phyloP scores from a whole-genome alignment of 139 green algal species.

The Chlorella sp. region DNA sequence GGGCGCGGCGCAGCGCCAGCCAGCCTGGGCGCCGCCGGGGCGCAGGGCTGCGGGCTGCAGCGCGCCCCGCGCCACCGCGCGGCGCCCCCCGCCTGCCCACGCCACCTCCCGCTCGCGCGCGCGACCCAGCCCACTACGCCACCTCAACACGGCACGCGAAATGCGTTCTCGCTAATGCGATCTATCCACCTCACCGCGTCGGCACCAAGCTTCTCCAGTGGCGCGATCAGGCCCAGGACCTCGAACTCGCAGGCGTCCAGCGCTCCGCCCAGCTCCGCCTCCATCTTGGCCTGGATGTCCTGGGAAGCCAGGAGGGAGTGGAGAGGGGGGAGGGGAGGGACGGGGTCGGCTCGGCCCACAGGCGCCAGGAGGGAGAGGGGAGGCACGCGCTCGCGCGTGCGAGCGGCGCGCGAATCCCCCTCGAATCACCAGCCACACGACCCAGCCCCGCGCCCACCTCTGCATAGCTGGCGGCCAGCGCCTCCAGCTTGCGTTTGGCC shows the following conservation, averaged over 20 bases:
- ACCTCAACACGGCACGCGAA: background rate
- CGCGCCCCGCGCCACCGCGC: background rate
- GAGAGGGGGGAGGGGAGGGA: background rate
- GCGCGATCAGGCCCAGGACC: slow-evolving; percentile 38
- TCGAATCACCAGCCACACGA: background rate
- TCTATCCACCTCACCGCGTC: background rate
- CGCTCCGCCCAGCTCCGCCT: slow-evolving; percentile 32
- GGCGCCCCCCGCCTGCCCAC: background rate
- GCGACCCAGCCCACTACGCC: background rate
- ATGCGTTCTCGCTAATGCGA: background rate
- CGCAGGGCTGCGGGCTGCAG: background rate
- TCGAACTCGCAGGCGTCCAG: slow-evolving; percentile 36
- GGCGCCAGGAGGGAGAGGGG: no score
- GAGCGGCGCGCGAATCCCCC: background rate
- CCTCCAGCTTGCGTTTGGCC: slow-evolving; percentile 83
- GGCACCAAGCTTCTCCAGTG: slow-evolving; percentile 37
- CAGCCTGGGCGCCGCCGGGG: background rate
- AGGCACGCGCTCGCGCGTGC: no score
- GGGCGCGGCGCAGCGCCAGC: slow-evolving; percentile 3
- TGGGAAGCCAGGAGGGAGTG: background rate
- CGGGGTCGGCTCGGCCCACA: no score
- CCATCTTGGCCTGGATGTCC: slow-evolving; percentile 46
- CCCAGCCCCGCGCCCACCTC: slow-evolving; percentile 12
- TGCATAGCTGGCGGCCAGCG: slow-evolving; percentile 54
- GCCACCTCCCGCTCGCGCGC: background rate